Base-by-base conservation (phyloP, 176 grass and related monocot genomes). In the Neostapfia colusana region DNA sequence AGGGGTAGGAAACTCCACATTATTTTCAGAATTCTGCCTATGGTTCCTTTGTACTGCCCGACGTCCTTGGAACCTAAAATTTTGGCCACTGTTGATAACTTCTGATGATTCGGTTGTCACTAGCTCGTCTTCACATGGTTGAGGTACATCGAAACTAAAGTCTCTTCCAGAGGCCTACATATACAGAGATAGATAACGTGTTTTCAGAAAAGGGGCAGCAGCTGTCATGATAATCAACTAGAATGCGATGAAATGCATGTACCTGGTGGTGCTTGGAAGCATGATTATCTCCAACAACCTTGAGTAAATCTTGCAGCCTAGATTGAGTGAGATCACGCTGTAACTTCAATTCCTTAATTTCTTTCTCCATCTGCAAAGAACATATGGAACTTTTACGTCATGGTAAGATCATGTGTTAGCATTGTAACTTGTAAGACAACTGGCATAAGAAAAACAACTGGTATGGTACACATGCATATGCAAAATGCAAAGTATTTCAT, bases 271-370 rank as follows among this genome's bases (percentile, higher is more conserved):
- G 89, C 71, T 79, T 89, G 36, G 79, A 81, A 54, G 51, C 78
- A 81, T 76, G 76, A 23, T 86, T 93, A 38, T 94, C 87, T 50
- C 91, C 89, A 79, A 94, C 83, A 87, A 79, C 85, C 53, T 82
- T 67, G 51, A 92, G 88, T 78, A 94, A 82, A 87, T 90, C 87
- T 57, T 90, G 79, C 24, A 92, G 73, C 70, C 89, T 84, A 64
- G 95, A 95, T 28, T 90, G 85, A 86, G 89, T 87, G 20, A 92
- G 61, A 79, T 98, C 89, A 50, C 85, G 77, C 60, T 98, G 89
- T 79, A 60, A 75, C 69, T 89, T 98, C 81, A 98, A 70, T 65
- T 94, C 89, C 85, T 84, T 92, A 50, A 98, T 95, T 87, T 98
- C 87, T 70, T 84, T 98, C 73, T 95, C 95, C 95, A 98, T 94